Conservation (phyloP, 177 flowering plant species). For the Vitis hybrid region DNA sequence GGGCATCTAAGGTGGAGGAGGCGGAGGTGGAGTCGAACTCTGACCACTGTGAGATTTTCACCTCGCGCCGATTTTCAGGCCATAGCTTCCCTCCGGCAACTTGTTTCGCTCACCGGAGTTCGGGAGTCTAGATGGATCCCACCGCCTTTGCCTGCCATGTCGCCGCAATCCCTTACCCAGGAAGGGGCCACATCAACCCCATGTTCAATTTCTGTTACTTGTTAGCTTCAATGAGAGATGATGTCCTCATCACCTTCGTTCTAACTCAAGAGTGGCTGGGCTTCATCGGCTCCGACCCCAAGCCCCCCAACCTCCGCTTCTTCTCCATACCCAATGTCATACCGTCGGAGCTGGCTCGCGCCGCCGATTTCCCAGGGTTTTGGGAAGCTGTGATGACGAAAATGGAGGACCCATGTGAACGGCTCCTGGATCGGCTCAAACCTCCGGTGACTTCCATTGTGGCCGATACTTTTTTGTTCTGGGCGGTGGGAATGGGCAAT, state of each 20-base stretch:
- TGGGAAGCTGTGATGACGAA: slow-evolving; percentile 18
- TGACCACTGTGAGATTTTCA: too few species aligned
- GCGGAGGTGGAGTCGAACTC: too few species aligned
- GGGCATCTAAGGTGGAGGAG: too few species aligned
- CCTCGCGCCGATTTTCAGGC: too few species aligned
- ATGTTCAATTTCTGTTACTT: slow-evolving; percentile 66
- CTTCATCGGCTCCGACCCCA: slow-evolving; percentile 37
- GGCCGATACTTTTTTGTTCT: slow-evolving; percentile 32
- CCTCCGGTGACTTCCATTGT: slow-evolving; percentile 1
- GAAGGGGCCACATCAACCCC: slow-evolving; percentile 55
- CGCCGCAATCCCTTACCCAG: slow-evolving; percentile 45
- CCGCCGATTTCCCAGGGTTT: slow-evolving; percentile 28
- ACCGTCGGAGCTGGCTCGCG: slow-evolving; percentile 51
- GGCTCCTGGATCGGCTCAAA: too few species aligned
- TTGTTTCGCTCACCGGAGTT: too few species aligned
- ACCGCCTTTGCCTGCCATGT: slow-evolving; percentile 15
- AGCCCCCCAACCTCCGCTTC: slow-evolving; percentile 34
- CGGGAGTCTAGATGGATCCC: too few species aligned
- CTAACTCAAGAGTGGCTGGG: slow-evolving; percentile 70
- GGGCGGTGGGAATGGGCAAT: slow-evolving; percentile 45
- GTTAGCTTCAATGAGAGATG: slow-evolving; percentile 11
- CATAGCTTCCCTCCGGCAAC: too few species aligned
- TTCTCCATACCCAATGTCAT: slow-evolving; percentile 54
- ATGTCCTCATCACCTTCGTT: slow-evolving; percentile 43
- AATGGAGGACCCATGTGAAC: too few species aligned